These are phyloP conservation scores for Mucor saturninus DNA, from an alignment of 371 early-diverging fungal genomes.

Conservation along the genomic window DNA sequence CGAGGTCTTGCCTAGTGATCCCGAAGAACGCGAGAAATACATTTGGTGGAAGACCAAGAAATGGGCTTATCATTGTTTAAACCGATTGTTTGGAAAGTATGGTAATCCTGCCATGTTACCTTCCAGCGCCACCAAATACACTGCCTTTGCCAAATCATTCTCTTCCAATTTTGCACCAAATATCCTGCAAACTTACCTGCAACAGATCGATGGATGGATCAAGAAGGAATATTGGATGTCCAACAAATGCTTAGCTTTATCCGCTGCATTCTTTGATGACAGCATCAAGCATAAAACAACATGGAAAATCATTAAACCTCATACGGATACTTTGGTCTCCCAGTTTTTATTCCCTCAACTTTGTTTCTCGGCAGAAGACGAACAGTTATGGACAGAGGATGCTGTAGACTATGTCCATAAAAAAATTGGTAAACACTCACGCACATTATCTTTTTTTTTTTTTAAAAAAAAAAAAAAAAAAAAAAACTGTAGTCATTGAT, in stretches of 20 bases:
- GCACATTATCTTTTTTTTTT: too few relatives aligned
- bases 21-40: constrained; percentile 72
- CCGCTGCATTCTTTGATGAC: constrained; percentile 60
- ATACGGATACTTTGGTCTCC: constrained; percentile 74
- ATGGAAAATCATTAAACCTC: constrained; percentile 87
- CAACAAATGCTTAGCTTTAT: constrained; percentile 53
- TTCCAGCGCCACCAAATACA: constrained; percentile 55
- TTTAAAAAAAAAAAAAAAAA: neutral
- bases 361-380: constrained; percentile 82
- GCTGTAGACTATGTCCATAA: constrained; percentile 91
- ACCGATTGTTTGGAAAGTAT: constrained; percentile 79
- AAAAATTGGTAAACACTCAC: constrained; percentile 47
- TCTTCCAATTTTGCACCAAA: constrained; percentile 84
- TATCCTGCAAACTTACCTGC: constrained; percentile 78
- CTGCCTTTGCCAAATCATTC: constrained; percentile 78
- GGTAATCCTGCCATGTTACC: constrained; percentile 75
- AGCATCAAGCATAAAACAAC: constrained; percentile 85
- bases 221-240: constrained; percentile 70
- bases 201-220: constrained; percentile 76
- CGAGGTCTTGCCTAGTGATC: constrained; percentile 57
- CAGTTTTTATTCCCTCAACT: constrained; percentile 90
- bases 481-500: too few relatives aligned
- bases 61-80: constrained; percentile 88
- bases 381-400: constrained; percentile 89
- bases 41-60: constrained; percentile 93